Percentiles rank a stretch among this genome's conserved stretches.
Evolutionary conservation across 2,329 filamentous ascomycete species (phyloP).

Genomic region (Cytospora piceicola): DNA sequence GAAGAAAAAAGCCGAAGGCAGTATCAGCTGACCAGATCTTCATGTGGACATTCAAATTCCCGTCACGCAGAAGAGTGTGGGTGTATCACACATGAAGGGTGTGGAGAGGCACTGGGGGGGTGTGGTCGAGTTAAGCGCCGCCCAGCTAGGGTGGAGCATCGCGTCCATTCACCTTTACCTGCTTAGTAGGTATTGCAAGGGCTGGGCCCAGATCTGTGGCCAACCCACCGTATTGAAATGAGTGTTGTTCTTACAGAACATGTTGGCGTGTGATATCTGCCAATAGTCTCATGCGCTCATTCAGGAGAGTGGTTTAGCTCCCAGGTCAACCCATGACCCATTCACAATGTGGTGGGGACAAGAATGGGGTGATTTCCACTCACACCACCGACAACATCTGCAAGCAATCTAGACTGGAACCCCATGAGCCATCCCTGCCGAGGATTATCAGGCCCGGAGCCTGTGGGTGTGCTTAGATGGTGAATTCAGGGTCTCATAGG

Average conservation of each 20-base stretch:
- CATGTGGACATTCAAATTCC: conserved; percentile 26
- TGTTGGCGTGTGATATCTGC: background rate
- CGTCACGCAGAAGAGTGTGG: conserved; percentile 21
- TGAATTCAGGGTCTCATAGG: conserved; percentile 26
- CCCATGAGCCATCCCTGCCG: conserved; percentile 19
- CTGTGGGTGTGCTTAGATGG: conserved; percentile 20
- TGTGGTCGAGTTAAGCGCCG: conserved; percentile 18
- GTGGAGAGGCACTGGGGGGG: conserved; percentile 11
- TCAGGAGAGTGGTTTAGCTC: conserved; percentile 8
- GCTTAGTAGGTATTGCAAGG: no score
- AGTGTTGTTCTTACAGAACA: background rate
- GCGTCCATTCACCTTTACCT: background rate
- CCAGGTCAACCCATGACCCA: conserved; percentile 12
- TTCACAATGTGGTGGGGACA: background rate
- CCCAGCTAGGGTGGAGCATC: conserved; percentile 17
- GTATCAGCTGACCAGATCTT: conserved; percentile 28
- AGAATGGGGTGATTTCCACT: conserved; percentile 5
- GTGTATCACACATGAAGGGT: conserved; percentile 14
- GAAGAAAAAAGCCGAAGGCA: background rate
- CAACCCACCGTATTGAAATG: background rate
- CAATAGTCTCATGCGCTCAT: background rate
- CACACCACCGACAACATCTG: conserved; percentile 18
- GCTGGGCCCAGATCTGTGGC: background rate
- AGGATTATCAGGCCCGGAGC: conserved; percentile 6
- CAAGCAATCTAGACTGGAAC: background rate